Evolutionary conservation across 2,329 filamentous ascomycete species (phyloP).

Genomic region (Graphilbum ipis-grandicollis): DNA sequence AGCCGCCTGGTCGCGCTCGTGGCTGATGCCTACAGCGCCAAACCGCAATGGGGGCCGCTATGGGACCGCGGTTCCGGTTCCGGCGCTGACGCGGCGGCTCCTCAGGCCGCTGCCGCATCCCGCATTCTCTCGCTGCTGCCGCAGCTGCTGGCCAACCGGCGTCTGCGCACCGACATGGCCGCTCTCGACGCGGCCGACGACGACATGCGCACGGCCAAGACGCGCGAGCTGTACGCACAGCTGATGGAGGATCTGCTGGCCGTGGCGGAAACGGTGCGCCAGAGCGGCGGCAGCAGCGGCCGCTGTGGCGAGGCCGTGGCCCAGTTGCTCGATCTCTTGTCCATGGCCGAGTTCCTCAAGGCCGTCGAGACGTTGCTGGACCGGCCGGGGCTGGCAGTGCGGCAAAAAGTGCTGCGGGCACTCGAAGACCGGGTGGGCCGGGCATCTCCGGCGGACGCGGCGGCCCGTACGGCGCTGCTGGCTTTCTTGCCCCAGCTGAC

Average conservation of each 20-base stretch:
- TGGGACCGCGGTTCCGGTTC: too few species aligned
- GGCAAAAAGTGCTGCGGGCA: slow-evolving; percentile 63
- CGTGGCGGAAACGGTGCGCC: slow-evolving; percentile 42
- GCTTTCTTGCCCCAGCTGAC: slow-evolving; percentile 67
- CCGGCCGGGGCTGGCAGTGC: slow-evolving; percentile 55
- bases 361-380: slow-evolving; percentile 70
- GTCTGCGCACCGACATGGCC: slow-evolving; percentile 35
- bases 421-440: slow-evolving; percentile 64
- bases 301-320: slow-evolving; percentile 55
- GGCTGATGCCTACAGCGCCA: slow-evolving; percentile 56
- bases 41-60: too few species aligned
- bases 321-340: slow-evolving; percentile 67
- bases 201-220: slow-evolving; percentile 47
- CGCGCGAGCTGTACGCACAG: slow-evolving; percentile 50
- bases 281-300: slow-evolving; percentile 10
- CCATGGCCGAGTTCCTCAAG: slow-evolving; percentile 76
- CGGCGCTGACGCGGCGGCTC: too few species aligned
- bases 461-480: slow-evolving; percentile 54
- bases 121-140: slow-evolving; percentile 40
- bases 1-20: slow-evolving; percentile 61
- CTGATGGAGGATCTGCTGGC: slow-evolving; percentile 48
- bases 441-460: slow-evolving; percentile 50
- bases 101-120: slow-evolving; percentile 30
- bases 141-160: slow-evolving; percentile 38
- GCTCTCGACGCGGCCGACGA: slow-evolving; percentile 42